These are phyloP conservation scores for Taiwanofungus camphoratus DNA, from an alignment of 1,284 basidiomycete genomes.

Conservation along the genomic window DNA sequence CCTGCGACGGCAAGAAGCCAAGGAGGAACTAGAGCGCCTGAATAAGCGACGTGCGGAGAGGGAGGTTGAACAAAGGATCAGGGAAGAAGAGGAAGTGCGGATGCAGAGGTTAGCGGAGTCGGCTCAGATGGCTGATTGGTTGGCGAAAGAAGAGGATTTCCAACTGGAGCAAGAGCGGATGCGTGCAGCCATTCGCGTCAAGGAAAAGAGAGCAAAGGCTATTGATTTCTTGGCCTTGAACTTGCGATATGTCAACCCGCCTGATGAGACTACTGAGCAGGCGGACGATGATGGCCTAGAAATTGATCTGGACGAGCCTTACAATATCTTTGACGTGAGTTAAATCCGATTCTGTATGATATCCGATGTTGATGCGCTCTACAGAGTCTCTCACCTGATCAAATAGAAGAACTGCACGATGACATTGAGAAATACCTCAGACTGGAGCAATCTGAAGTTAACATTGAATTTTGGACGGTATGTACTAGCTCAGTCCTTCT, in stretches of 20 bases:
- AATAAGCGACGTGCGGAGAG: conserved; percentile 88
- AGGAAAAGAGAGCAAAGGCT: conserved; percentile 93
- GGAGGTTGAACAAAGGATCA: conserved; percentile 80
- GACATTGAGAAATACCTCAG: conserved; percentile 92
- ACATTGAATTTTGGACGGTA: conserved; percentile 97
- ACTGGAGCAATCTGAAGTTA: conserved; percentile 79
- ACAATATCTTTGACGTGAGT: conserved; percentile 90
- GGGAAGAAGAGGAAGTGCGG: conserved; percentile 89
- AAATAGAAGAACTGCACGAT: conserved; percentile 90
- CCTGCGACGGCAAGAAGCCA: conserved; percentile 80
- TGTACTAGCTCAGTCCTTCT: conserved; percentile 24
- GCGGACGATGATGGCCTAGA: conserved; percentile 78
- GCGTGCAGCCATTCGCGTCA: conserved; percentile 89
- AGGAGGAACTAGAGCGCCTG: conserved; percentile 90
- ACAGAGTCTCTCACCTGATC: conserved; percentile 81
- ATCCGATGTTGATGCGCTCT: conserved; percentile 1
- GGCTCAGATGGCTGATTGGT: conserved; percentile 96
- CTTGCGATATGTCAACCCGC: conserved; percentile 78
- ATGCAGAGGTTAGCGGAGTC: conserved; percentile 90
- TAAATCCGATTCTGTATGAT: too few relatives aligned
- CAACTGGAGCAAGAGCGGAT: conserved; percentile 91
- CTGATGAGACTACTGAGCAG: conserved; percentile 63
- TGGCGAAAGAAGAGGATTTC: conserved; percentile 96
- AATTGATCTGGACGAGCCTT: conserved; percentile 97
- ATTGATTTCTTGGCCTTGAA: conserved; percentile 94